These are phyloP conservation scores for Aspergillus alliaceus DNA, from an alignment of 2,329 filamentous ascomycete genomes.

Conservation along the genomic window DNA sequence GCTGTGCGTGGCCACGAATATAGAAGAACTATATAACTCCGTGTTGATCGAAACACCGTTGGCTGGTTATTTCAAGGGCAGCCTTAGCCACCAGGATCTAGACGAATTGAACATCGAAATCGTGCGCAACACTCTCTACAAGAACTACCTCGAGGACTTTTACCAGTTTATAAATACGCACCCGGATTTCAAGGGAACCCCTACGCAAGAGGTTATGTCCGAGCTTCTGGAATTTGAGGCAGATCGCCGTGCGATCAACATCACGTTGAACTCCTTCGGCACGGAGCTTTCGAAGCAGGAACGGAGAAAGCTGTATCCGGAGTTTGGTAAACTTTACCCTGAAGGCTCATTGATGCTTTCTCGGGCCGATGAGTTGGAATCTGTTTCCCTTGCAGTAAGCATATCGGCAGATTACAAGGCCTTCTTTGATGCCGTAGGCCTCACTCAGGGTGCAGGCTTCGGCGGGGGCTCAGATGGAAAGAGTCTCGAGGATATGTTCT, in stretches of 20 bases:
- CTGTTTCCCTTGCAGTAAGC: constrained; percentile 89
- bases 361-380: constrained; percentile 90
- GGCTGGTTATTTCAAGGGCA: constrained; percentile 96
- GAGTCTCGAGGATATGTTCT: constrained; percentile 96
- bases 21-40: constrained; percentile 97
- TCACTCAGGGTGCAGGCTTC: constrained; percentile 74
- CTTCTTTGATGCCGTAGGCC: constrained; percentile 90
- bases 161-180: constrained; percentile 90
- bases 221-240: constrained; percentile 97
- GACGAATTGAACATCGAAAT: constrained; percentile 99
- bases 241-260: constrained; percentile 95
- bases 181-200: constrained; percentile 80
- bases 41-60: constrained; percentile 95
- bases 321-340: constrained; percentile 85
- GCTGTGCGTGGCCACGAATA: constrained; percentile 95
- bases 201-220: constrained; percentile 91
- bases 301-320: constrained; percentile 93
- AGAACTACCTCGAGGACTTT: constrained; percentile 99
- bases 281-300: constrained; percentile 93
- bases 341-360: constrained; percentile 95
- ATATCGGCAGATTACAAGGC: constrained; percentile 90
- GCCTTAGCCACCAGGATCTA: constrained; percentile 90
- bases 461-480: constrained; percentile 78
- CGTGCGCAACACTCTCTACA: constrained; percentile 96
- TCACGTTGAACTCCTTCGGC: constrained; percentile 97